These are phyloP conservation scores for Aspergillus olivimuriae DNA, from an alignment of 495 filamentous ascomycete species.

Conservation along the genomic window DNA sequence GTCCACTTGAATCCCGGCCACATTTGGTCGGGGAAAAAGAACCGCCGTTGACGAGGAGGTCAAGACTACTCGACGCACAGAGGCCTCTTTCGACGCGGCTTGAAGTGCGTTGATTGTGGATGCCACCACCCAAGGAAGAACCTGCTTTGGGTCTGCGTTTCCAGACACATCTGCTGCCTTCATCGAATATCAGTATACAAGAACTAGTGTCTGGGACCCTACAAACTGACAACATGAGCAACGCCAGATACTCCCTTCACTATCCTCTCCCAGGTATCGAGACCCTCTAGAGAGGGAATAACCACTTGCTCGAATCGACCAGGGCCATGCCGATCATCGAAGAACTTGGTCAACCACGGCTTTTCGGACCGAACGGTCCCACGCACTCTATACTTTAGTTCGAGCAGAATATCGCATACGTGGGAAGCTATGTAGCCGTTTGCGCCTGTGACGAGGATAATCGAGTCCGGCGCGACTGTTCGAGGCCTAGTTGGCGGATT, in stretches of 20 bases:
- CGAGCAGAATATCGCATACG: conserved; percentile 41
- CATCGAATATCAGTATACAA: neutral
- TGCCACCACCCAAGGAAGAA: conserved; percentile 36
- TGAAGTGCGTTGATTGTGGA: conserved; percentile 34
- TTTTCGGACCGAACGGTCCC: conserved; percentile 40
- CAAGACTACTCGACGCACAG: conserved; percentile 48
- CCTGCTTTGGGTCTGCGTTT: conserved; percentile 30
- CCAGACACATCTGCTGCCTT: conserved; percentile 37
- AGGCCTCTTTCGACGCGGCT: conserved; percentile 33
- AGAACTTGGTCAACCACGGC: conserved; percentile 39
- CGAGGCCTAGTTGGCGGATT: too few relatives aligned
- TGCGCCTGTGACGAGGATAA: conserved; percentile 51
- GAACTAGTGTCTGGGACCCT: neutral
- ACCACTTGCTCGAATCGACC: conserved; percentile 30
- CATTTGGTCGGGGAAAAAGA: neutral
- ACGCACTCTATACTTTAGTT: conserved; percentile 43
- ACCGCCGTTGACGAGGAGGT: conserved; percentile 42
- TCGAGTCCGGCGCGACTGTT: too few relatives aligned
- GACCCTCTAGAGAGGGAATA: conserved; percentile 35
- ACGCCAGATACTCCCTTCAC: conserved; percentile 32
- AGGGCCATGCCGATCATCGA: conserved; percentile 33
- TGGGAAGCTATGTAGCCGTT: conserved; percentile 53
- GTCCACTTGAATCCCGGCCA: neutral
- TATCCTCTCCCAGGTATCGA: too few relatives aligned
- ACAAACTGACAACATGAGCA: conserved; percentile 31